These are phyloP conservation scores for Poa pratensis DNA, from an alignment of 176 grass and related monocot species.

Conservation along the genomic window DNA sequence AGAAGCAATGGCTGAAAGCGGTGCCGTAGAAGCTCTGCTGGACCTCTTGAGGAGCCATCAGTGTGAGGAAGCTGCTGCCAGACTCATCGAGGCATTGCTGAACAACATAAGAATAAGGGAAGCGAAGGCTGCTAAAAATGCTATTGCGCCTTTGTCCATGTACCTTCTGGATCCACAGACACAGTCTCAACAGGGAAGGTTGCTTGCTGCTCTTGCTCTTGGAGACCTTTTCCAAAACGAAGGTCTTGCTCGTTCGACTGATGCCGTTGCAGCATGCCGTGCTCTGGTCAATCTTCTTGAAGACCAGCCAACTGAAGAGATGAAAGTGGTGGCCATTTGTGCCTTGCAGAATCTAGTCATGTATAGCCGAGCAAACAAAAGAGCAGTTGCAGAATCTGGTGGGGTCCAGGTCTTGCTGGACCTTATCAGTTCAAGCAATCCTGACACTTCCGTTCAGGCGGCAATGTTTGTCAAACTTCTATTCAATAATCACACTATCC, in stretches of 20 bases:
- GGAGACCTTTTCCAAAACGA: conserved; percentile 99
- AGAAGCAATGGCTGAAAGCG: conserved; percentile 99
- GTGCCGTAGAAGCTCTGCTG: conserved; percentile 89
- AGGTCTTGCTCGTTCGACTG: conserved; percentile 83
- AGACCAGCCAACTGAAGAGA: conserved; percentile 99
- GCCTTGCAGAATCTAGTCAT: conserved; percentile 97
- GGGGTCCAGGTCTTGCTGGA: conserved; percentile 97
- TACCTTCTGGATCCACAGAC: conserved; percentile 99
- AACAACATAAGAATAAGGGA: conserved; percentile 99
- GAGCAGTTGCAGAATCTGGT: conserved; percentile 99
- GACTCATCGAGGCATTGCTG: conserved; percentile 91
- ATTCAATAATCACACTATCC: conserved; percentile 97
- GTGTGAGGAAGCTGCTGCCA: conserved; percentile 98
- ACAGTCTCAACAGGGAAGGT: conserved; percentile 95
- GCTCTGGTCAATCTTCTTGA: conserved; percentile 99
- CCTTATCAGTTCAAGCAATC: conserved; percentile 98
- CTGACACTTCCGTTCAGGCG: conserved; percentile 97
- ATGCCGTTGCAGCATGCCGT: conserved; percentile 95
- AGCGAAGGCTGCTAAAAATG: conserved; percentile 95
- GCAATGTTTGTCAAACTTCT: conserved; percentile 99
- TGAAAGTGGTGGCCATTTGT: conserved; percentile 99
- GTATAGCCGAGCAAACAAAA: conserved; percentile 97
- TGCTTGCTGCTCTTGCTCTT: conserved; percentile 96
- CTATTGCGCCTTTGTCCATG: conserved; percentile 98
- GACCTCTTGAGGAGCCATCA: conserved; percentile 94